phyloP scores from a whole-genome alignment of 805 yeast species.

The Clavispora fructus region DNA sequence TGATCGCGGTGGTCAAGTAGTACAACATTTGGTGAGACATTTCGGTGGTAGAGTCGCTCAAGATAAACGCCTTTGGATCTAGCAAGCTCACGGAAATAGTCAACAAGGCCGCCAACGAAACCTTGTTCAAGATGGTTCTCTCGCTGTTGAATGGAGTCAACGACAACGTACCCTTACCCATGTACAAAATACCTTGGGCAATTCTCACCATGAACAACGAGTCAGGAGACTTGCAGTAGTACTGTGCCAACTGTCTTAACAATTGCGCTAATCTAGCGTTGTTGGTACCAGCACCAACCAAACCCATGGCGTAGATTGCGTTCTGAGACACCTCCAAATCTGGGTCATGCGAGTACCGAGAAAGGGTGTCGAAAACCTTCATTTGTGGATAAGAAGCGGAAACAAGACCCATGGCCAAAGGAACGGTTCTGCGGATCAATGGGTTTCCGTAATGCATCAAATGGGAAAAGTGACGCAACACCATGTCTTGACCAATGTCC shows the following conservation, averaged over 20 bases:
- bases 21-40: constrained; percentile 72
- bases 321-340: constrained; percentile 92
- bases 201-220: constrained; percentile 88
- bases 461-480: constrained; percentile 93
- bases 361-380: constrained; percentile 93
- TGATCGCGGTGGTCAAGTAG: constrained; percentile 80
- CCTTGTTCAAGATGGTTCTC: constrained; percentile 80
- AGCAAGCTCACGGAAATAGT: constrained; percentile 79
- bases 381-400: constrained; percentile 93
- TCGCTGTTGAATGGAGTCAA: constrained; percentile 87
- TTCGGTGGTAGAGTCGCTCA: constrained; percentile 50
- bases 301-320: constrained; percentile 94
- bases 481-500: constrained; percentile 96
- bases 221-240: constrained; percentile 86
- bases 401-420: constrained; percentile 95
- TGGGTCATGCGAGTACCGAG: constrained; percentile 93
- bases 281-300: constrained; percentile 98
- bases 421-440: constrained; percentile 87
- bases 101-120: constrained; percentile 81
- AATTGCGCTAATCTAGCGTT: constrained; percentile 97
- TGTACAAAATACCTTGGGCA: constrained; percentile 90
- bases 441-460: constrained; percentile 96
- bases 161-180: constrained; percentile 94
- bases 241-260: constrained; percentile 88
- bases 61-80: constrained; percentile 78